Percentiles rank a stretch among this genome's conserved stretches.
Conservation (phyloP, 768 basidiomycete genomes). For the Suillus cothurnatus region DNA sequence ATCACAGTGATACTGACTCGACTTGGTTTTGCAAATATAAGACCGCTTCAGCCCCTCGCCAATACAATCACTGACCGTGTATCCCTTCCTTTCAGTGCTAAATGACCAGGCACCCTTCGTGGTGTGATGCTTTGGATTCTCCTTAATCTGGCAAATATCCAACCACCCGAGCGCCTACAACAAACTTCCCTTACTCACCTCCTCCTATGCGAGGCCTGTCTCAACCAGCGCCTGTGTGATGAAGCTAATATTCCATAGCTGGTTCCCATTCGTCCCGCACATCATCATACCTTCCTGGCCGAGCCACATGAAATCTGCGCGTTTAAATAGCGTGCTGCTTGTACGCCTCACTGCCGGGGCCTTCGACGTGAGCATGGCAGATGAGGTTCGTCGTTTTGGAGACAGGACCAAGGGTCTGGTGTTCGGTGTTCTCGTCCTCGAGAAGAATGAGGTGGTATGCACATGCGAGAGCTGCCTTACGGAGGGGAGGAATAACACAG, state of each 20-base stretch:
- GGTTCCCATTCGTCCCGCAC: slow-evolving; percentile 93
- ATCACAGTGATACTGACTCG: slow-evolving; percentile 51
- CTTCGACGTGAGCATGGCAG: slow-evolving; percentile 74
- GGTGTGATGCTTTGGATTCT: slow-evolving; percentile 69
- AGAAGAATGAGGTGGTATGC: slow-evolving; percentile 78
- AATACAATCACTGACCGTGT: slow-evolving; percentile 94
- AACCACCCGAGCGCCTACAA: slow-evolving; percentile 71
- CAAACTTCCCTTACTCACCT: slow-evolving; percentile 67
- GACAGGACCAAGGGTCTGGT: slow-evolving; percentile 89
- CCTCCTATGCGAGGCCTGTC: slow-evolving; percentile 74
- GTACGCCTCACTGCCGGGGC: slow-evolving; percentile 77
- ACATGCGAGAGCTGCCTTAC: slow-evolving; percentile 58
- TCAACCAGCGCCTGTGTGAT: slow-evolving; percentile 92
- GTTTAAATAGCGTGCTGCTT: slow-evolving; percentile 71
- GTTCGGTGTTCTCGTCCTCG: slow-evolving; percentile 95
- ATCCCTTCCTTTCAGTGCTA: slow-evolving; percentile 92
- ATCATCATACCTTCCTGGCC: slow-evolving; percentile 90
- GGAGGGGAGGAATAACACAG: slow-evolving; percentile 71
- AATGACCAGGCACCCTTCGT: slow-evolving; percentile 79
- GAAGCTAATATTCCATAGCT: slow-evolving; percentile 94
- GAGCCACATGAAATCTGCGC: slow-evolving; percentile 95
- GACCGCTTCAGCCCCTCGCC: slow-evolving; percentile 93
- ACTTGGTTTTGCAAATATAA: slow-evolving; percentile 84
- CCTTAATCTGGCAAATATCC: slow-evolving; percentile 69
- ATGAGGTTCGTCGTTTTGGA: slow-evolving; percentile 96